Evolutionary conservation across 2,329 filamentous ascomycete species (phyloP).

Genomic region (Basipetospora chlamydospora): DNA sequence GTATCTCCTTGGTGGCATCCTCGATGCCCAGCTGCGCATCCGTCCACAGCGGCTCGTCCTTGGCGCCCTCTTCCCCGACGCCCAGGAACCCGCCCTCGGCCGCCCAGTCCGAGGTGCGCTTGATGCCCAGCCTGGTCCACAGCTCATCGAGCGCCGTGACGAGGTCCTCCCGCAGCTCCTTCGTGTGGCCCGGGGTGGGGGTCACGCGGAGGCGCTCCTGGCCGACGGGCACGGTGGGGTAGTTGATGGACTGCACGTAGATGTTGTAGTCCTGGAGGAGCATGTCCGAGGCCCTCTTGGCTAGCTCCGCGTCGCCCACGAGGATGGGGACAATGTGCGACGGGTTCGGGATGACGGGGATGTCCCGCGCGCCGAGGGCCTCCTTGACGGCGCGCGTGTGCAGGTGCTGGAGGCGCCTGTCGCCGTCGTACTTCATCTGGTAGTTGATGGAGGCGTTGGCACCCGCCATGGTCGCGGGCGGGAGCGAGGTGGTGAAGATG

Average conservation of each 20-base stretch:
- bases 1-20: constrained; percentile 48
- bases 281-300: constrained; percentile 84
- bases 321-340: constrained; percentile 91
- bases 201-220: constrained; percentile 94
- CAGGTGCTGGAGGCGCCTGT: constrained; percentile 84
- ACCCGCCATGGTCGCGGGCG: constrained; percentile 92
- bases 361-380: constrained; percentile 61
- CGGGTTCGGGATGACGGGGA: constrained; percentile 95
- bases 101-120: constrained; percentile 86
- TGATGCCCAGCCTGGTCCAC: constrained; percentile 78
- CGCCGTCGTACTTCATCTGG: constrained; percentile 70
- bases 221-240: constrained; percentile 94
- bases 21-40: constrained; percentile 72
- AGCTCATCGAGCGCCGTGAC: constrained; percentile 74
- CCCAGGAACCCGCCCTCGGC: constrained; percentile 86
- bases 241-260: constrained; percentile 98
- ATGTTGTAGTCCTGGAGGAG: constrained; percentile 81
- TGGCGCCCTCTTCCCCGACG: constrained; percentile 58
- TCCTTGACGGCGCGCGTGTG: constrained; percentile 93
- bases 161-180: constrained; percentile 67
- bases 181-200: constrained; percentile 81
- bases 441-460: constrained; percentile 87
- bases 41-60: constrained; percentile 71
- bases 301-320: constrained; percentile 84
- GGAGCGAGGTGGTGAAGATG: constrained; percentile 96